Evolutionary conservation across 2,329 filamentous ascomycete species (phyloP).

Genomic region (Phyllosticta ampelicida): DNA sequence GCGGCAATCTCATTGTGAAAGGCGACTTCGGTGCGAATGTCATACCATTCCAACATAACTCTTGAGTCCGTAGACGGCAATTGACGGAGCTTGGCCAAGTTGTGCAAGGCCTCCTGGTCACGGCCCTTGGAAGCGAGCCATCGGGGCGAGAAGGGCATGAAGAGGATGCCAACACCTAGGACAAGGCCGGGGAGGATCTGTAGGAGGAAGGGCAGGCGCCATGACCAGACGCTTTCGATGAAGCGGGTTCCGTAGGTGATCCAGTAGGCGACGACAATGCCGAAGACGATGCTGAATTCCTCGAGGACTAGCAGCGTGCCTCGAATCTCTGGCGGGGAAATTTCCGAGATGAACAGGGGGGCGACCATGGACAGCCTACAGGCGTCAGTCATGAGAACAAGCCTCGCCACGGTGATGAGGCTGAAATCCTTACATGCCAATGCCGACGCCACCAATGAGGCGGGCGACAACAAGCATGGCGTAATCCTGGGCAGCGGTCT

Average conservation of each 20-base stretch:
- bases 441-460: conserved; percentile 41
- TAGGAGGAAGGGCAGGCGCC: conserved; percentile 37
- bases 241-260: conserved; percentile 42
- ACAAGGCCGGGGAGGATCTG: conserved; percentile 34
- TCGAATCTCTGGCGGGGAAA: conserved; percentile 39
- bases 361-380: conserved; percentile 29
- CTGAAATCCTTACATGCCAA: conserved; percentile 33
- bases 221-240: conserved; percentile 33
- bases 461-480: conserved; percentile 41
- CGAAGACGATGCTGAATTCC: conserved; percentile 36
- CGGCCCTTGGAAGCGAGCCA: conserved; percentile 41
- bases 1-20: conserved; percentile 39
- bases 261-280: conserved; percentile 44
- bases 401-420: neutral
- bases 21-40: conserved; percentile 43
- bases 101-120: conserved; percentile 38
- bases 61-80: conserved; percentile 39
- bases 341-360: conserved; percentile 44
- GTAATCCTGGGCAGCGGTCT: conserved; percentile 41
- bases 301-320: conserved; percentile 40
- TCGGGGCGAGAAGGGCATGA: conserved; percentile 46
- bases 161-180: conserved; percentile 31
- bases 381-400: neutral
- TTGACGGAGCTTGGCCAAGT: conserved; percentile 39
- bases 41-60: conserved; percentile 42